Evolutionary conservation across 805 yeast species (phyloP).

Genomic region (Wickerhamomyces rabaulensis): DNA sequence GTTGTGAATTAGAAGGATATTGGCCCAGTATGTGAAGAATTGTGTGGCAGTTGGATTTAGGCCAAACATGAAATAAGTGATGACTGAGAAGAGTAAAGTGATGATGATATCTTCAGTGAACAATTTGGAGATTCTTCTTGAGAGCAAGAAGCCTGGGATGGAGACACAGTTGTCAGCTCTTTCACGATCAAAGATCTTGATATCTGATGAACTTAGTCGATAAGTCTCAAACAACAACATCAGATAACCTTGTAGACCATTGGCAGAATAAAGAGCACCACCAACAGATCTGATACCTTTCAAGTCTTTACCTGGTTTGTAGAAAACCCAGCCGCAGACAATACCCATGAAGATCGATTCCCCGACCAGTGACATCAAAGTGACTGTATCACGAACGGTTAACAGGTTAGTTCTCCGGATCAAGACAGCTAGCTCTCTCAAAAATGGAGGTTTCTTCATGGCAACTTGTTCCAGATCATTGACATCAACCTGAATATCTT

Average conservation of each 20-base stretch:
- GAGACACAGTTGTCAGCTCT: conserved; percentile 64
- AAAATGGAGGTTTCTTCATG: conserved; percentile 33
- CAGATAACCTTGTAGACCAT: conserved; percentile 52
- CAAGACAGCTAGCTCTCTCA: conserved; percentile 37
- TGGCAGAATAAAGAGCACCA: conserved; percentile 47
- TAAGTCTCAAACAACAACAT: conserved; percentile 54
- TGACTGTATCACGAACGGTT: conserved; percentile 42
- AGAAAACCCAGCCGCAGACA: conserved; percentile 73
- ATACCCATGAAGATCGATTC: conserved; percentile 21
- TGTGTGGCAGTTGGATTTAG: conserved; percentile 38
- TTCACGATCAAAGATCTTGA: conserved; percentile 63
- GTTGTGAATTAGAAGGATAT: conserved; percentile 50
- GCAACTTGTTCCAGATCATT: neutral
- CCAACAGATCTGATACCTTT: conserved; percentile 59
- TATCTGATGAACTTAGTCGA: conserved; percentile 49
- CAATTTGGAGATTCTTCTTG: conserved; percentile 64
- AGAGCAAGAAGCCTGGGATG: conserved; percentile 58
- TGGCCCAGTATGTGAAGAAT: conserved; percentile 62
- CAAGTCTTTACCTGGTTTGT: conserved; percentile 49
- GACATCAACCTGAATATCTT: neutral
- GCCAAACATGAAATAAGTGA: conserved; percentile 78
- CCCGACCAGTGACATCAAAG: conserved; percentile 22
- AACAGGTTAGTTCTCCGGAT: conserved; percentile 34
- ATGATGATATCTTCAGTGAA: conserved; percentile 66
- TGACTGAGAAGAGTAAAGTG: conserved; percentile 51